phyloP scores from a whole-genome alignment of 2,329 filamentous ascomycete species.

The Fusarium redolens region DNA sequence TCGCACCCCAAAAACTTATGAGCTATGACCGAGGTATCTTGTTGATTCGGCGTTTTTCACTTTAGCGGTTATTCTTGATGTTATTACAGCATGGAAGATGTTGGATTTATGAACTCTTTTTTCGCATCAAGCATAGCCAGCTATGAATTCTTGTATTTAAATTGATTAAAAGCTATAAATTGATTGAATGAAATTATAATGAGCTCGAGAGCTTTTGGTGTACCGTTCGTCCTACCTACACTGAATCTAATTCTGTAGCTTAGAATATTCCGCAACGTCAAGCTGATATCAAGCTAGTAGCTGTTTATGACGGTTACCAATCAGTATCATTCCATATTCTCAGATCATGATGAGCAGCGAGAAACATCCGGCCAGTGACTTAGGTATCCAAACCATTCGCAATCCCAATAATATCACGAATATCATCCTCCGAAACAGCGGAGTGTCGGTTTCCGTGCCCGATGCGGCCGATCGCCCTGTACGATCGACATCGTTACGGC shows the following conservation, averaged over 20 bases:
- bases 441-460: slow-evolving; percentile 28
- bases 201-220: neutral
- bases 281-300: neutral
- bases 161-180: slow-evolving; percentile 6
- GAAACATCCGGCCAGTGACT: neutral
- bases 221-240: neutral
- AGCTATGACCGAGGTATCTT: slow-evolving; percentile 6
- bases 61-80: slow-evolving; percentile 29
- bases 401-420: neutral
- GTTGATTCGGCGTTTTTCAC: neutral
- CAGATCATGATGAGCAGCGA: neutral
- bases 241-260: neutral
- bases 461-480: slow-evolving; percentile 37
- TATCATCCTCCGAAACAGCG: slow-evolving; percentile 1
- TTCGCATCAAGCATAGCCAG: slow-evolving; percentile 35
- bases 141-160: slow-evolving; percentile 15
- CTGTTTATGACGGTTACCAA: slow-evolving; percentile 7
- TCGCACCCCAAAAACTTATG: slow-evolving; percentile 3
- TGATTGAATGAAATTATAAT: neutral
- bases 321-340: neutral
- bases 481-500: neutral
- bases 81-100: slow-evolving; percentile 15
- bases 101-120: slow-evolving; percentile 16
- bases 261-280: neutral
- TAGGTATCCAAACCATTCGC: neutral